phyloP scores from a whole-genome alignment of 1,284 basidiomycete species.

The Wallemia mellicola region DNA sequence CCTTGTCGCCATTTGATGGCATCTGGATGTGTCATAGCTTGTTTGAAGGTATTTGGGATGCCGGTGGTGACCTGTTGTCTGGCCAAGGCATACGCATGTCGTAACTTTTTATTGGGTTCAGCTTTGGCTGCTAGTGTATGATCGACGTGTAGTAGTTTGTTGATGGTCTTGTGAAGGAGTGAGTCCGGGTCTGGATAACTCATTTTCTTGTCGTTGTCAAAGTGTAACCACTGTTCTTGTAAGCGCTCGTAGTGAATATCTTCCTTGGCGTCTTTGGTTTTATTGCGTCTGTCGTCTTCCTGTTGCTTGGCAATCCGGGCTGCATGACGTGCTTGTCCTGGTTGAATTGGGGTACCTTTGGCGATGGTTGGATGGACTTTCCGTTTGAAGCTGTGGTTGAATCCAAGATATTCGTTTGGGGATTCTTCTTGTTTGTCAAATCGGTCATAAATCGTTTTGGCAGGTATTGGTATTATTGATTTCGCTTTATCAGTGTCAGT shows the following conservation, averaged over 20 bases:
- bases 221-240: background rate
- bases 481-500: too few relatives aligned
- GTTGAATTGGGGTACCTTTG: background rate
- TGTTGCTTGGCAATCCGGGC: background rate
- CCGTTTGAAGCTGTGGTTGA: background rate
- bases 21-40: slow-evolving; percentile 11
- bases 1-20: slow-evolving; percentile 12
- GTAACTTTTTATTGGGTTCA: background rate
- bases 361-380: background rate
- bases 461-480: background rate
- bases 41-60: slow-evolving; percentile 6
- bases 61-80: background rate
- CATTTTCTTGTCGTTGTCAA: background rate
- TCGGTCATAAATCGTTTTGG: background rate
- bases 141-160: background rate
- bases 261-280: background rate
- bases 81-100: background rate
- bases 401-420: background rate
- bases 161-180: background rate
- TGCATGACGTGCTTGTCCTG: background rate
- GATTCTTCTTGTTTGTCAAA: background rate
- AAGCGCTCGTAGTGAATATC: background rate
- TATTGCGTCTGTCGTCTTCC: too few relatives aligned
- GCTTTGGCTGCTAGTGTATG: background rate
- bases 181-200: background rate